Evolutionary conservation across 306 rosid species (phyloP).

Genomic region (Acacia confusa): DNA sequence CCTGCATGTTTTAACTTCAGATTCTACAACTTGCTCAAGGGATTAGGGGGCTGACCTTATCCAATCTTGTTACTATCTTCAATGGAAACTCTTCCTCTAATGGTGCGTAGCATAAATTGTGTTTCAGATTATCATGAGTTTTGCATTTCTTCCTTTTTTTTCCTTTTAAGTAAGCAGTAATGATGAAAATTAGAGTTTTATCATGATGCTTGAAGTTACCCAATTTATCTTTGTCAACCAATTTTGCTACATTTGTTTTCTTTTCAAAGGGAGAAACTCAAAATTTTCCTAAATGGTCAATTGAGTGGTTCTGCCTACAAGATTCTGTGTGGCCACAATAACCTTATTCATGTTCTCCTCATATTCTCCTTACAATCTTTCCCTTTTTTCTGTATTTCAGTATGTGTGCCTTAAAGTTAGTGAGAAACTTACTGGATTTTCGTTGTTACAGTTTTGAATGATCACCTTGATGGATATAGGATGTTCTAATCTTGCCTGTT

Average conservation of each 20-base stretch:
- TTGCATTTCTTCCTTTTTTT: neutral
- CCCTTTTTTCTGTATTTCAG: neutral
- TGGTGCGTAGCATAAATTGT: slow-evolving; percentile 46
- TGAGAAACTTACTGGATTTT: neutral
- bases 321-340: neutral
- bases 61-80: slow-evolving; percentile 63
- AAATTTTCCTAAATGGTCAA: neutral
- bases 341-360: neutral
- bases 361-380: neutral
- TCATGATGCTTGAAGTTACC: neutral
- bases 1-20: slow-evolving; percentile 39
- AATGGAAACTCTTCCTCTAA: slow-evolving; percentile 52
- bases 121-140: slow-evolving; percentile 14
- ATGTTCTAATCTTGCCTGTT: neutral
- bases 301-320: neutral
- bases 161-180: neutral
- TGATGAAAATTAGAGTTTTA: neutral
- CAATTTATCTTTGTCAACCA: neutral
- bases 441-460: neutral
- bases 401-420: neutral
- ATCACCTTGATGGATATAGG: neutral
- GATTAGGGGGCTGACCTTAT: slow-evolving; percentile 66
- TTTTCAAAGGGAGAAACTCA: neutral
- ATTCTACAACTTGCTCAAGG: slow-evolving; percentile 74
- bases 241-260: neutral